phyloP scores from a whole-genome alignment of 106 monocot species.

The Dioscorea dumetorum region DNA sequence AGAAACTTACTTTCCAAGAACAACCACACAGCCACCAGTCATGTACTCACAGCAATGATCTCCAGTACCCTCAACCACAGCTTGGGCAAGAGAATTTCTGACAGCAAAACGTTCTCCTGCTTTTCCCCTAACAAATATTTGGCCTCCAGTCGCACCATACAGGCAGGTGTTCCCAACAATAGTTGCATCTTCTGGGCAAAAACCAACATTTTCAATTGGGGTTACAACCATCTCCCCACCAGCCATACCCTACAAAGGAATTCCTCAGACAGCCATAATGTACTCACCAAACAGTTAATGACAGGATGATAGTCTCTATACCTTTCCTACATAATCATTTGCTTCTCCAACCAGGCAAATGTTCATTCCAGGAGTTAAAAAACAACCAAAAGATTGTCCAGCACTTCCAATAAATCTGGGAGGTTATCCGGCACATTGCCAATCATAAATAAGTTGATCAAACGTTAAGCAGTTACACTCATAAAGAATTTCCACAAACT shows the following conservation, averaged over 20 bases:
- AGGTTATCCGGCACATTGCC: not conserved
- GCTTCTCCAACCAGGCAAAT: conserved; percentile 83
- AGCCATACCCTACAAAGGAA: conserved; percentile 75
- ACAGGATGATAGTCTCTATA: conserved; percentile 13
- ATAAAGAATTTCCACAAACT: no score
- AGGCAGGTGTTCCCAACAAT: conserved; percentile 98
- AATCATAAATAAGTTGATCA: no score
- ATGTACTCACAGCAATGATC: conserved; percentile 99
- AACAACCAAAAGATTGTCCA: conserved; percentile 94
- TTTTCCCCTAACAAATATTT: conserved; percentile 92
- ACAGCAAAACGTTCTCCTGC: conserved; percentile 98
- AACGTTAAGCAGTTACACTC: no score
- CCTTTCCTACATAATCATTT: conserved; percentile 99
- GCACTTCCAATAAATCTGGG: conserved; percentile 91
- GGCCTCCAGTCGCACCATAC: conserved; percentile 97
- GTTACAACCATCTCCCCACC: conserved; percentile 90
- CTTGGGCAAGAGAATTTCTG: conserved; percentile 89
- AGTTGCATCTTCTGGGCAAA: conserved; percentile 79
- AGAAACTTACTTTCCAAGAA: conserved; percentile 87
- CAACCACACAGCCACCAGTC: conserved; percentile 98
- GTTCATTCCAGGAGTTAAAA: conserved; percentile 95
- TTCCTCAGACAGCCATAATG: no score
- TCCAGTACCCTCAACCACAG: conserved; percentile 96
- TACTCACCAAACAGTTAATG: not conserved
- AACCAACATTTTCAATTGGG: conserved; percentile 74